Evolutionary conservation across 2,329 filamentous ascomycete species (phyloP), one percentile per base, ranked within the genome.

Genomic region (Gremmenia infestans): DNA sequence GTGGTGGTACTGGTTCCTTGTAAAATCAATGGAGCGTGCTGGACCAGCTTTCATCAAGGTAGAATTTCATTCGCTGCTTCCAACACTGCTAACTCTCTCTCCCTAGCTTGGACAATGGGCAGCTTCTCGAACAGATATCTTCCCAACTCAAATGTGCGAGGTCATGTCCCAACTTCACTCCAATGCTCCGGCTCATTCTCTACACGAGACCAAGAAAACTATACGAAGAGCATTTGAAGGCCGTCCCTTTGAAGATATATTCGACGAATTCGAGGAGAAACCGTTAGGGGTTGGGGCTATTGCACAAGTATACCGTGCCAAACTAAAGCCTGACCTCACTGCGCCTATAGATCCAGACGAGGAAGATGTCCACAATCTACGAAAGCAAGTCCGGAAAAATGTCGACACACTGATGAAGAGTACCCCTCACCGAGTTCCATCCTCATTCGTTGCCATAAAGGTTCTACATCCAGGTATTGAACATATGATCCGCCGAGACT

Each of bases 11-110:
- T 78, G 78, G 3, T 94, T 96, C 67, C 73, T 99, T 40, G 91
- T 97, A 9, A 81, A 78, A 56, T 81, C 88, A 28, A 97, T 99
- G 94, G 93, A 99, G 73, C 81, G 86, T 68, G 91, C 93, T 17
- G 94, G 94, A 0, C 92, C 94, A 46, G 91, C 94, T 0, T 99
- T 99, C 69, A 99, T 99, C 75, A 99, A 99, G 81, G 88, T 90
- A 73, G 50, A 19, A 39, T 14, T 32, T 36, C 35, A 17, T 48
- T 12, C 9, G 42, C 15, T 2, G 14, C 28, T 52, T 19, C 19
- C 3, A 17, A 49, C 50, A 28, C n/a, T 62, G 51, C 65, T 66
- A 62, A 65, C 61, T 39, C 12, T 11, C 61, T 39, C 12, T 11
- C 17, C 37, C 55, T 65, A 92, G 85, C 83, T 99, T 53, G 94